These are phyloP conservation scores for Leucocoprinus sp. DNA, from an alignment of 768 basidiomycete genomes.

Conservation along the genomic window DNA sequence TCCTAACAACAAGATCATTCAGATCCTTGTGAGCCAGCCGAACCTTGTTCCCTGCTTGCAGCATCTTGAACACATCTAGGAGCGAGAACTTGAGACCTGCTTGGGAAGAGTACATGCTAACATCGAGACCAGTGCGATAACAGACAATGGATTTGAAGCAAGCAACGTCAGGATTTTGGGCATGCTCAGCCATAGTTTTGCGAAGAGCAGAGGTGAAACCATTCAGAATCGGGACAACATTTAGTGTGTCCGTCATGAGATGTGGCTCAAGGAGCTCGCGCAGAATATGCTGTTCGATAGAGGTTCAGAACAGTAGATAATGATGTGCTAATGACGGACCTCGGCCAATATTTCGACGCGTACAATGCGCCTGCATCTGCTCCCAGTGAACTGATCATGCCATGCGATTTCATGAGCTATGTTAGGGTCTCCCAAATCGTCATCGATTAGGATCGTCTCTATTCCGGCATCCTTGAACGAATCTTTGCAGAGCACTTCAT, in stretches of 20 bases:
- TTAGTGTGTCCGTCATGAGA: constrained; percentile 12
- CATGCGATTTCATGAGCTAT: constrained; percentile 44
- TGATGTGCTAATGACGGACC: constrained; percentile 29
- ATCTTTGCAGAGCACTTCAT: constrained; percentile 46
- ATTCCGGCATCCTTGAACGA: constrained; percentile 53
- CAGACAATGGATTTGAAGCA: constrained; percentile 73
- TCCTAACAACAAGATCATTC: constrained; percentile 60
- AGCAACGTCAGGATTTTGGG: constrained; percentile 41
- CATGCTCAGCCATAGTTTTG: constrained; percentile 27
- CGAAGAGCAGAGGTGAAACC: constrained; percentile 29
- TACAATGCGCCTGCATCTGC: constrained; percentile 51
- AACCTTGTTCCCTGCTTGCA: constrained; percentile 29
- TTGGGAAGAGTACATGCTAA: constrained; percentile 24
- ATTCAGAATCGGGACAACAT: constrained; percentile 16
- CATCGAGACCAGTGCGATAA: constrained; percentile 68
- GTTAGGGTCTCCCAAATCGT: constrained; percentile 48
- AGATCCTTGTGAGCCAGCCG: constrained; percentile 53
- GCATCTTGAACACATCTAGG: constrained; percentile 23
- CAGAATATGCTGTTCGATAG: constrained; percentile 23
- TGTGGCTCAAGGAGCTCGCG: constrained; percentile 19
- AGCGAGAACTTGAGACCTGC: constrained; percentile 25
- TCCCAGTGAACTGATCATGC: constrained; percentile 54
- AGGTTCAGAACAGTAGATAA: constrained; percentile 10
- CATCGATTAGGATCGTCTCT: constrained; percentile 65
- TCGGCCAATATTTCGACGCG: constrained; percentile 67